Evolutionary conservation across 75 land plant genomes (phyloP).

Genomic region (Gnetum montanum): DNA sequence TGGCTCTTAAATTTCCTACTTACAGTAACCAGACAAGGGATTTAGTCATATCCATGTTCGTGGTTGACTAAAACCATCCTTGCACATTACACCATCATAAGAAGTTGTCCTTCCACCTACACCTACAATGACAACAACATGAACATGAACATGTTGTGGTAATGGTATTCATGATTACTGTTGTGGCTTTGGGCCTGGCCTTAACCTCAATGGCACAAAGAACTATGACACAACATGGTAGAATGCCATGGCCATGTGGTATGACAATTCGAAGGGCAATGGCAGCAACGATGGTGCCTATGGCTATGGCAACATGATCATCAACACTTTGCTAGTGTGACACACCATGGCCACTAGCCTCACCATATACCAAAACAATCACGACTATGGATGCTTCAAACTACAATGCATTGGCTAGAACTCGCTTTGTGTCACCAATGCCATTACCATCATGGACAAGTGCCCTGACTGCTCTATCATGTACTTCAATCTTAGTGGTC

Average conservation of each 20-base stretch:
- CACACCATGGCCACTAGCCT: conserved; percentile 54
- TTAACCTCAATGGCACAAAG: too few relatives aligned
- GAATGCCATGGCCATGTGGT: conserved; percentile 64
- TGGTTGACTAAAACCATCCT: too few relatives aligned
- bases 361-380: conserved; percentile 42
- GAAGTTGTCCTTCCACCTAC: too few relatives aligned
- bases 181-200: too few relatives aligned
- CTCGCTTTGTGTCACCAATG: conserved; percentile 21
- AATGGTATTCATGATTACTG: too few relatives aligned
- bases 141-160: too few relatives aligned
- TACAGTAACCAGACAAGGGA: too few relatives aligned
- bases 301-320: conserved; percentile 47
- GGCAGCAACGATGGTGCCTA: conserved; percentile 81
- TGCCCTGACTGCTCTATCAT: conserved; percentile 30
- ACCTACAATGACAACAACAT: too few relatives aligned
- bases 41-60: too few relatives aligned
- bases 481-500: conserved; percentile 63
- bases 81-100: too few relatives aligned
- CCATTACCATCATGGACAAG: conserved; percentile 37
- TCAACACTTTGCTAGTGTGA: conserved; percentile 31
- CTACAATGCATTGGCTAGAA: conserved; percentile 35
- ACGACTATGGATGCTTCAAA: conserved; percentile 81
- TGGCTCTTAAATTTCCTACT: too few relatives aligned
- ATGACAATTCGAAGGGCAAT: conserved; percentile 50
- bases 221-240: too few relatives aligned